Evolutionary conservation across 257 asterid genomes (phyloP), one percentile per base, ranked within the genome.

Genomic region (Plantago ovata): DNA sequence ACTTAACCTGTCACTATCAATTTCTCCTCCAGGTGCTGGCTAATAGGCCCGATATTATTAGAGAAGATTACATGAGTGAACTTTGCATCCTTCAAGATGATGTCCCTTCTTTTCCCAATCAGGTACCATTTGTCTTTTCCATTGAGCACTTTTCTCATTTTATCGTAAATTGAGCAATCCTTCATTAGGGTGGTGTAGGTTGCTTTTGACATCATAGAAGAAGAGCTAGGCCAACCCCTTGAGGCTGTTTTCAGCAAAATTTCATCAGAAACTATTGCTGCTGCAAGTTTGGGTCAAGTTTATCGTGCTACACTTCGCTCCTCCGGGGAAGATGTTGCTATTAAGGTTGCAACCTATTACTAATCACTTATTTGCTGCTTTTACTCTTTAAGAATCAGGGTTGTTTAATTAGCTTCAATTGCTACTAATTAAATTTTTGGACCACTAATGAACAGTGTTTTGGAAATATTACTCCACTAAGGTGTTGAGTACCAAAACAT

Each of bases 211-310:
- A 93, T 93, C 75, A 93, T 93, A 75, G 99, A 93, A 73, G 97
- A 93, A 81, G 99, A 93, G 64, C 74, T 93, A 58, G 99, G 95
- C 55, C 99, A 84, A 71, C 96, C 99, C 62, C 95, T 93, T 38
- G 99, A 93, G 76, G 97, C 96, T 60, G 77, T 93, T 69, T 93
- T 93, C 85, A 89, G 96, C 76, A 76, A 79, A 79, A 89, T 93
- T 72, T 86, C 99, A 38, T 89, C 99, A 10, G 55, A 52, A 81
- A 93, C 99, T 46, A 89, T 93, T 79, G 99, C 99, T 58, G 99
- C 99, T 19, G 99, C 99, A 60, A 93, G 99, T 63, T 84, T 93
- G 83, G 99, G 99, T 58, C 99, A 93, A 77, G 99, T 93, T 73
- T 93, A 93, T 69, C 96, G 97, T 51, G 99, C 99, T 50, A 93